Evolutionary conservation across 2,329 filamentous ascomycete genomes (phyloP).

Genomic region (Ustulina deusta): DNA sequence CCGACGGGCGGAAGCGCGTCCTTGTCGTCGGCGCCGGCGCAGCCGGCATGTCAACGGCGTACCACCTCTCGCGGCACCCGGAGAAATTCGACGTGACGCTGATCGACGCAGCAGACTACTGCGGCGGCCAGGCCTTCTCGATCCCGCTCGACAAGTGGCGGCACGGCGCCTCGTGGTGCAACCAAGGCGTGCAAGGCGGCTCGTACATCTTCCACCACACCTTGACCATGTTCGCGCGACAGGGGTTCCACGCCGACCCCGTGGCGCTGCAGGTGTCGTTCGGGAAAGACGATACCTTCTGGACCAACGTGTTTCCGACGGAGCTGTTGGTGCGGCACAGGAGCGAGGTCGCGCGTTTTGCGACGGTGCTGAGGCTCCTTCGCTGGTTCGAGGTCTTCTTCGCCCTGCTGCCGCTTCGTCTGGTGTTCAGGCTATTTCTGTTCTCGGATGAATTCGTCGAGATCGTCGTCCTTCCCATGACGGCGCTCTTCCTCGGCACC

Average conservation of each 20-base stretch:
- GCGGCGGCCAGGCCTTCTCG: slow-evolving; percentile 72
- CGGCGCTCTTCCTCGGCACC: slow-evolving; percentile 53
- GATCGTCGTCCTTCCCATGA: slow-evolving; percentile 52
- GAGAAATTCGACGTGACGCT: slow-evolving; percentile 71
- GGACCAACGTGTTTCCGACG: slow-evolving; percentile 68
- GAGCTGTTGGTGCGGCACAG: slow-evolving; percentile 63
- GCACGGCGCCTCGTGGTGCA: slow-evolving; percentile 71
- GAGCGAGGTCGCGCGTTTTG: slow-evolving; percentile 62
- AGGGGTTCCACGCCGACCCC: slow-evolving; percentile 65
- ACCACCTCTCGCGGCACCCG: slow-evolving; percentile 69
- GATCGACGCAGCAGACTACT: slow-evolving; percentile 68
- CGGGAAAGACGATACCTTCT: slow-evolving; percentile 67
- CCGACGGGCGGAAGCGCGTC: slow-evolving; percentile 51
- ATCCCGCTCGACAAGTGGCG: slow-evolving; percentile 69
- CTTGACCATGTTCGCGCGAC: slow-evolving; percentile 68
- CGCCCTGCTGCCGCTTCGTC: slow-evolving; percentile 59
- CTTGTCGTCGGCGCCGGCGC: slow-evolving; percentile 58
- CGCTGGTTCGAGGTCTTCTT: slow-evolving; percentile 67
- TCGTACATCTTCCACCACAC: slow-evolving; percentile 71
- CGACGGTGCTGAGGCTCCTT: slow-evolving; percentile 62
- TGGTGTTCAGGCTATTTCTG: slow-evolving; percentile 49
- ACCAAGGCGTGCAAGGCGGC: slow-evolving; percentile 71
- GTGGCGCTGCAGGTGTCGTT: slow-evolving; percentile 68
- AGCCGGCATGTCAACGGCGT: slow-evolving; percentile 66
- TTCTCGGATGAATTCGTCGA: slow-evolving; percentile 53